phyloP scores from a whole-genome alignment of 2,329 filamentous ascomycete species.

The Phialophora chinensis region DNA sequence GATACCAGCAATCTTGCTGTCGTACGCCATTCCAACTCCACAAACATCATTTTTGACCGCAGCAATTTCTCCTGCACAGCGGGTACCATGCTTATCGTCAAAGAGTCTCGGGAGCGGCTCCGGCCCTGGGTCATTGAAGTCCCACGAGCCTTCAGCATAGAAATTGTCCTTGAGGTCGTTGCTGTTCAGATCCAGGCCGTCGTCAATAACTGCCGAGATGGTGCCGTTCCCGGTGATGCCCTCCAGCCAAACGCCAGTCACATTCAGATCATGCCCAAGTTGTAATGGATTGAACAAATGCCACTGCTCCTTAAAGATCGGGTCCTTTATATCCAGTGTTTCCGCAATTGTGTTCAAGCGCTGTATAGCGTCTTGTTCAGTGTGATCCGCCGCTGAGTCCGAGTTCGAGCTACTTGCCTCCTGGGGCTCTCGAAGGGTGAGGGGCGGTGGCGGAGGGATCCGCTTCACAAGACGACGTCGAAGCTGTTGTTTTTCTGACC shows the following conservation, averaged over 20 bases:
- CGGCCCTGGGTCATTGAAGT: slow-evolving; percentile 85
- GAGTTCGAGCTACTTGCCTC: slow-evolving; percentile 12
- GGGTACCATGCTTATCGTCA: slow-evolving; percentile 89
- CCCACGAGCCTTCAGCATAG: slow-evolving; percentile 88
- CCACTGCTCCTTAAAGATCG: slow-evolving; percentile 94
- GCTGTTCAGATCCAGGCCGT: slow-evolving; percentile 95
- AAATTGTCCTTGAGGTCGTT: slow-evolving; percentile 92
- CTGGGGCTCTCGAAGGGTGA: slow-evolving; percentile 33
- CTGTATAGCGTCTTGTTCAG: slow-evolving; percentile 57
- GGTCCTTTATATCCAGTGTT: slow-evolving; percentile 78
- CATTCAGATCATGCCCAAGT: slow-evolving; percentile 88
- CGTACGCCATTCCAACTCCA: slow-evolving; percentile 93
- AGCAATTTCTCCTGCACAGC: slow-evolving; percentile 92
- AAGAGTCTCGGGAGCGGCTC: slow-evolving; percentile 81
- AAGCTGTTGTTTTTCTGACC: slow-evolving; percentile 77
- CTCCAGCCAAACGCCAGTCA: slow-evolving; percentile 89
- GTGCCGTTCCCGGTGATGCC: slow-evolving; percentile 88
- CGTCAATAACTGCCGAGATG: slow-evolving; percentile 93
- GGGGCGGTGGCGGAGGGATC: slow-evolving; percentile 46
- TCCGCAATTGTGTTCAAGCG: slow-evolving; percentile 67
- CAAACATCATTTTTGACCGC: slow-evolving; percentile 93
- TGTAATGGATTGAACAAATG: slow-evolving; percentile 86
- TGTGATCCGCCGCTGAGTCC: slow-evolving; percentile 35
- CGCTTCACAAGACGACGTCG: slow-evolving; percentile 68
- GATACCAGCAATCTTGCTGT: slow-evolving; percentile 86